phyloP scores from a whole-genome alignment of 768 basidiomycete genomes.

The Amanita rimosa region DNA sequence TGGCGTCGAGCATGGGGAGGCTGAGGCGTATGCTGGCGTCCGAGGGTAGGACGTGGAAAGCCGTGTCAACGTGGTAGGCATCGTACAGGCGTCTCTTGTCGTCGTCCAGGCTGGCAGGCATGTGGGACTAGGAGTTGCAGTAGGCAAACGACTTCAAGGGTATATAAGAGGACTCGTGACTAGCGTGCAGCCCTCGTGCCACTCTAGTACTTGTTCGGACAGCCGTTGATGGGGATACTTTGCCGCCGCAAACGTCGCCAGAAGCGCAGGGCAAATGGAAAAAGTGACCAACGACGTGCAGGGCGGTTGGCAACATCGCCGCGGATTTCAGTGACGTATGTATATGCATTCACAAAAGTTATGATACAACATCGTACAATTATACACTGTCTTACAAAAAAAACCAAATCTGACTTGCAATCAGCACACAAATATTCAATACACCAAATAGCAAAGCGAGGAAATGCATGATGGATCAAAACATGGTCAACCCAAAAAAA shows the following conservation, averaged over 20 bases:
- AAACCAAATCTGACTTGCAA: too few species aligned
- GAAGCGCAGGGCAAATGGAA: too few species aligned
- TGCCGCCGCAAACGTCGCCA: not conserved
- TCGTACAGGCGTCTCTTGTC: not conserved
- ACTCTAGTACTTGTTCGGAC: not conserved
- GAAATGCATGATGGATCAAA: not conserved
- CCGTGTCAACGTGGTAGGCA: not conserved
- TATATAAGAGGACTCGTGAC: not conserved
- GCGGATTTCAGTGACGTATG: not conserved
- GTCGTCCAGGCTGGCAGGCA: not conserved
- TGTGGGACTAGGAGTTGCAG: not conserved
- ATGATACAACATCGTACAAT: not conserved
- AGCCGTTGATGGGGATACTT: not conserved
- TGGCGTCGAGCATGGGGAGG: constrained; percentile 23
- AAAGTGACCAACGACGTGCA: too few species aligned
- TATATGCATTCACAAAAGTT: not conserved
- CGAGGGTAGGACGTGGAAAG: not conserved
- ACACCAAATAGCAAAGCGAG: not conserved
- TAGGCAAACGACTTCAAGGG: not conserved
- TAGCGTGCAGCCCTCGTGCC: not conserved
- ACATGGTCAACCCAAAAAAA: not conserved
- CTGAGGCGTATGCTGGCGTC: constrained; percentile 20
- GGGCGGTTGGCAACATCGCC: too few species aligned
- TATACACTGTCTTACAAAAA: not conserved
- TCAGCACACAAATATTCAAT: not conserved